A percentile compares a stretch with the other conserved stretches of the same genome.
Evolutionary conservation across 2,329 filamentous ascomycete species (phyloP).

Genomic region (Emmonsiellopsis sp.): DNA sequence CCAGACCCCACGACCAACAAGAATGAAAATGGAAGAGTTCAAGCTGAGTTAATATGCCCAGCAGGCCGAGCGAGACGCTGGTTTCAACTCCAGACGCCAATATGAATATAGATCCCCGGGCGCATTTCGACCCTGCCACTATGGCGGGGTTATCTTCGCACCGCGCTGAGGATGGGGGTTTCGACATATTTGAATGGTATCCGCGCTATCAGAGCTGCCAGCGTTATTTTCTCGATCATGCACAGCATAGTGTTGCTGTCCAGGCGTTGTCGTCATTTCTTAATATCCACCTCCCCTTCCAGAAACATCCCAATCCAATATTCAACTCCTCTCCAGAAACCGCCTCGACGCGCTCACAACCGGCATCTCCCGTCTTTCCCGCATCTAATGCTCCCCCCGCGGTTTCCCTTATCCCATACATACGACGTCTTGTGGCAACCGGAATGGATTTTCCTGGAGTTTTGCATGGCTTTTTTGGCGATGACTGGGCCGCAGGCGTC

Average conservation of each 20-base stretch:
- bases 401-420: slow-evolving; percentile 75
- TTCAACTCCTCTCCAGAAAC: slow-evolving; percentile 29
- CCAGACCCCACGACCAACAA: slow-evolving; percentile 2
- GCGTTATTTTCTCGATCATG: slow-evolving; percentile 82
- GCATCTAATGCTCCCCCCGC: slow-evolving; percentile 20
- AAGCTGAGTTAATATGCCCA: background rate
- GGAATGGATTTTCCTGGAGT: slow-evolving; percentile 80
- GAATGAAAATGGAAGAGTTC: background rate
- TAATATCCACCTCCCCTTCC: slow-evolving; percentile 85
- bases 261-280: slow-evolving; percentile 83
- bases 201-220: slow-evolving; percentile 84
- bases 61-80: slow-evolving; percentile 3
- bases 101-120: slow-evolving; percentile 2
- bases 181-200: slow-evolving; percentile 79
- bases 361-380: background rate
- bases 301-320: slow-evolving; percentile 49
- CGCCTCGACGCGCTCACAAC: slow-evolving; percentile 11
- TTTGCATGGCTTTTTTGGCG: slow-evolving; percentile 94
- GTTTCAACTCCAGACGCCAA: slow-evolving; percentile 9
- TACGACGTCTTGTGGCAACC: slow-evolving; percentile 80
- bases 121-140: slow-evolving; percentile 26
- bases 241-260: slow-evolving; percentile 71
- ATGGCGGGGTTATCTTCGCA: slow-evolving; percentile 30
- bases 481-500: slow-evolving; percentile 75
- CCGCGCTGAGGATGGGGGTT: slow-evolving; percentile 36